A percentile compares a stretch with the other conserved stretches of the same genome.
phyloP scores from a whole-genome alignment of 2,329 filamentous ascomycete genomes.

The Beauveria sp. region DNA sequence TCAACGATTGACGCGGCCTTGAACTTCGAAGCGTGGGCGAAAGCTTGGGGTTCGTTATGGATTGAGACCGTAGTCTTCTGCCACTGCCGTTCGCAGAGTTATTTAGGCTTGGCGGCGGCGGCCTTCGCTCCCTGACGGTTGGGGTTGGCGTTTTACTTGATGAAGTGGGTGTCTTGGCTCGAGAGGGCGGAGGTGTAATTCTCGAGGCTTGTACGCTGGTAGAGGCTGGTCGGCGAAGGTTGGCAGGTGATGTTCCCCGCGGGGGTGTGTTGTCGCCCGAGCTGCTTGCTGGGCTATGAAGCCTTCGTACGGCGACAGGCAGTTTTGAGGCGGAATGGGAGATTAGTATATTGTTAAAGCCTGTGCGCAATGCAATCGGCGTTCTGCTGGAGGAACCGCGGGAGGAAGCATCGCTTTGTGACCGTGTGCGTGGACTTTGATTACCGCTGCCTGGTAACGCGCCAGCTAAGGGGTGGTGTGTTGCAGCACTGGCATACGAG shows the following conservation, averaged over 20 bases:
- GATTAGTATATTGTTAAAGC: conserved; percentile 16
- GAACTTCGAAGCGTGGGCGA: conserved; percentile 78
- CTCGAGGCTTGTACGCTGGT: conserved; percentile 32
- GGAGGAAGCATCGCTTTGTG: conserved; percentile 53
- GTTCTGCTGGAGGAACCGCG: conserved; percentile 22
- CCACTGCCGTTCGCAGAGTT: conserved; percentile 43
- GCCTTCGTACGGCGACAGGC: conserved; percentile 38
- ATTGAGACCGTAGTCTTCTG: conserved; percentile 63
- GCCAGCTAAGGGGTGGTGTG: conserved; percentile 16
- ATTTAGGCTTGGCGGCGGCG: conserved; percentile 33
- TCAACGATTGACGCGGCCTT: conserved; percentile 71
- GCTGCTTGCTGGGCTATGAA: conserved; percentile 33
- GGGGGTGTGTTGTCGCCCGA: conserved; percentile 44
- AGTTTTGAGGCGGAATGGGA: conserved; percentile 34
- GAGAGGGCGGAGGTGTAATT: conserved; percentile 28
- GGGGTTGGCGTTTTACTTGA: conserved; percentile 38
- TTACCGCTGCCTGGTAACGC: conserved; percentile 17
- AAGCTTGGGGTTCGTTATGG: conserved; percentile 60
- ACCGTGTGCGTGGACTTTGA: conserved; percentile 36
- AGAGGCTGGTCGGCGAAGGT: conserved; percentile 33
- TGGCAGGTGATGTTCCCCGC: conserved; percentile 49
- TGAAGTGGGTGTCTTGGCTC: conserved; percentile 33
- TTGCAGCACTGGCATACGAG: conserved; percentile 46
- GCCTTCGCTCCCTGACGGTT: conserved; percentile 28
- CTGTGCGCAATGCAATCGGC: conserved; percentile 26